Conservation (phyloP, 2,329 filamentous ascomycete genomes). For the Aspergillus brasiliensis region DNA sequence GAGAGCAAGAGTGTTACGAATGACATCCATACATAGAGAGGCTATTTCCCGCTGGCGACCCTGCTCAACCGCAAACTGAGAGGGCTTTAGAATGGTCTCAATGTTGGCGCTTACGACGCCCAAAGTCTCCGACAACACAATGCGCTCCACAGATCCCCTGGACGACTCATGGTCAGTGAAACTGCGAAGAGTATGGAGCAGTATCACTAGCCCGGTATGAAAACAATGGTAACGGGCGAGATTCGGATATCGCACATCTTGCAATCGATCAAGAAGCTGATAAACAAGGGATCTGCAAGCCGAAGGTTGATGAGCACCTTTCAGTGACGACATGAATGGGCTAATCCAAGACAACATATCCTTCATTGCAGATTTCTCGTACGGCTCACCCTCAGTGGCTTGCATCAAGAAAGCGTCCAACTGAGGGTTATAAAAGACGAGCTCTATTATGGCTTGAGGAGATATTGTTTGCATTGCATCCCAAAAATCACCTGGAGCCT, state of each 20-base stretch:
- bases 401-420: conserved; percentile 59
- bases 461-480: conserved; percentile 80
- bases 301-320: conserved; percentile 72
- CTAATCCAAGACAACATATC: conserved; percentile 75
- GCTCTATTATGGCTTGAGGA: conserved; percentile 77
- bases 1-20: conserved; percentile 67
- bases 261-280: conserved; percentile 67
- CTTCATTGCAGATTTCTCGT: conserved; percentile 58
- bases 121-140: conserved; percentile 52
- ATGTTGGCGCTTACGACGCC: conserved; percentile 51
- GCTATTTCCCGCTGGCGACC: conserved; percentile 56
- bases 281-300: conserved; percentile 78
- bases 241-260: conserved; percentile 43
- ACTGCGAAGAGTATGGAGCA: conserved; percentile 50
- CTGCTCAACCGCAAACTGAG: conserved; percentile 51
- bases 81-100: conserved; percentile 61
- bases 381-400: conserved; percentile 54
- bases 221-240: conserved; percentile 50
- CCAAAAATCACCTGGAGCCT: conserved; percentile 82
- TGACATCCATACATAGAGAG: conserved; percentile 62
- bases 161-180: conserved; percentile 51
- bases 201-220: conserved; percentile 46
- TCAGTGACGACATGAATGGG: conserved; percentile 76
- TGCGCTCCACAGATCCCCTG: conserved; percentile 48
- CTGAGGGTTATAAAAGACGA: conserved; percentile 74